These are phyloP conservation scores for Keithomyces neogunnii DNA, from an alignment of 2,329 filamentous ascomycete genomes.

Conservation along the genomic window DNA sequence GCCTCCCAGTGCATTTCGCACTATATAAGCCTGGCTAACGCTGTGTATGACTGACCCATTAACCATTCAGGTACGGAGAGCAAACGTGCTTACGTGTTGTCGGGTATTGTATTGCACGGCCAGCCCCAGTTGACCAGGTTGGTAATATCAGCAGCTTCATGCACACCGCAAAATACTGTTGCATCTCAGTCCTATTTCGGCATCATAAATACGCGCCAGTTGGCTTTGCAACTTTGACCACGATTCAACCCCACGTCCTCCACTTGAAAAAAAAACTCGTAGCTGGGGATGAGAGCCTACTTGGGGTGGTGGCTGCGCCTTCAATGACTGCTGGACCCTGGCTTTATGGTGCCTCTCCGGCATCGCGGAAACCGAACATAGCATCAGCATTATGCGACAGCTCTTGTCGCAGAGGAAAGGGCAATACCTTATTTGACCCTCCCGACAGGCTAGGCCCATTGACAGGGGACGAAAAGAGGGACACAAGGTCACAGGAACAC, in stretches of 20 bases:
- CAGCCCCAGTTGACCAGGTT: background rate
- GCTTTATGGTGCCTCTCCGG: background rate
- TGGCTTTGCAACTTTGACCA: background rate
- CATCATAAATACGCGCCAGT: background rate
- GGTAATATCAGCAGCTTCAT: background rate
- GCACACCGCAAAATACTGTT: background rate
- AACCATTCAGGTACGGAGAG: no score
- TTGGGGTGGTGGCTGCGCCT: no score
- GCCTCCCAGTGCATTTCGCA: background rate
- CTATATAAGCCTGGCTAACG: background rate
- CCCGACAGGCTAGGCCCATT: no score
- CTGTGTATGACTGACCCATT: background rate
- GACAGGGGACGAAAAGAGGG: background rate
- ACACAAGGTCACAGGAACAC: background rate
- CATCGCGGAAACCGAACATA: no score
- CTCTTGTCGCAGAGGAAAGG: no score
- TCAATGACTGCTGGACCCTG: background rate
- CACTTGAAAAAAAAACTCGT: background rate
- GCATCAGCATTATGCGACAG: no score
- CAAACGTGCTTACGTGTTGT: no score
- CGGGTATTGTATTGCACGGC: background rate
- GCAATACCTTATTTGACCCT: no score
- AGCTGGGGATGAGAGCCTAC: no score
- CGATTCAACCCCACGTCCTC: slow-evolving; percentile 1
- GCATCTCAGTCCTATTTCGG: background rate